Percentiles rank a stretch among this genome's conserved stretches.
These are phyloP conservation scores for Calocybe indica DNA, from an alignment of 768 basidiomycete species.

Conservation along the genomic window DNA sequence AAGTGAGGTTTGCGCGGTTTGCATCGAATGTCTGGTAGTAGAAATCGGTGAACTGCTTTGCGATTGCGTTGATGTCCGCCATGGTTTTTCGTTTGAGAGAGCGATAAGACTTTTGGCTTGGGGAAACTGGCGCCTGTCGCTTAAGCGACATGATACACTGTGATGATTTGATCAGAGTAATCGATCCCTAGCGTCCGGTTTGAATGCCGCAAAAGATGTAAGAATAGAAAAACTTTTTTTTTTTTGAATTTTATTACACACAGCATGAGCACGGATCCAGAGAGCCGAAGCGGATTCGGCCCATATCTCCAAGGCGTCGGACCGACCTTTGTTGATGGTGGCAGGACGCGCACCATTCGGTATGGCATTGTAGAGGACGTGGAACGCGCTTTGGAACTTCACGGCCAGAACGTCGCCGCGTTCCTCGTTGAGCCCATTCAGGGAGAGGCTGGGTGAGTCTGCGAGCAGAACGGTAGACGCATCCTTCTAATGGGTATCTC, in stretches of 20 bases:
- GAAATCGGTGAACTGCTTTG: slow-evolving; percentile 72
- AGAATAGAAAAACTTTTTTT: too few relatives aligned
- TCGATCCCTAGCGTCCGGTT: too few relatives aligned
- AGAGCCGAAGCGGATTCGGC: slow-evolving; percentile 81
- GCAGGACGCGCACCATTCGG: slow-evolving; percentile 54
- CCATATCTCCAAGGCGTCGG: slow-evolving; percentile 87
- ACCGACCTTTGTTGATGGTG: slow-evolving; percentile 62
- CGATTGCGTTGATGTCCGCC: slow-evolving; percentile 71
- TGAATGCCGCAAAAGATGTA: too few relatives aligned
- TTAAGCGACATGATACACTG: too few relatives aligned
- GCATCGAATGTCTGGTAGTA: slow-evolving; percentile 81
- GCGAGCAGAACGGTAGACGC: not conserved
- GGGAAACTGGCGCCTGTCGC: too few relatives aligned
- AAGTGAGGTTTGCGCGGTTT: slow-evolving; percentile 45
- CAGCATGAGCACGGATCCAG: slow-evolving; percentile 94
- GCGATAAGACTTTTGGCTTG: too few relatives aligned
- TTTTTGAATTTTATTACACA: slow-evolving; percentile 2
- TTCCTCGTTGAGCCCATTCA: slow-evolving; percentile 98
- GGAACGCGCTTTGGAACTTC: slow-evolving; percentile 69
- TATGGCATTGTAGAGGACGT: slow-evolving; percentile 83
- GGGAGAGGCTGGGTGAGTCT: slow-evolving; percentile 89
- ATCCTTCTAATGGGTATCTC: not conserved
- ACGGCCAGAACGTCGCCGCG: slow-evolving; percentile 83
- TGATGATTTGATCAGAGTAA: too few relatives aligned
- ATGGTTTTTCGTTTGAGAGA: too few relatives aligned